A percentile compares a stretch with the other conserved stretches of the same genome.
Evolutionary conservation across 108 stramenopile genomes (phyloP).

Genomic region (Discostella stelligeroides): DNA sequence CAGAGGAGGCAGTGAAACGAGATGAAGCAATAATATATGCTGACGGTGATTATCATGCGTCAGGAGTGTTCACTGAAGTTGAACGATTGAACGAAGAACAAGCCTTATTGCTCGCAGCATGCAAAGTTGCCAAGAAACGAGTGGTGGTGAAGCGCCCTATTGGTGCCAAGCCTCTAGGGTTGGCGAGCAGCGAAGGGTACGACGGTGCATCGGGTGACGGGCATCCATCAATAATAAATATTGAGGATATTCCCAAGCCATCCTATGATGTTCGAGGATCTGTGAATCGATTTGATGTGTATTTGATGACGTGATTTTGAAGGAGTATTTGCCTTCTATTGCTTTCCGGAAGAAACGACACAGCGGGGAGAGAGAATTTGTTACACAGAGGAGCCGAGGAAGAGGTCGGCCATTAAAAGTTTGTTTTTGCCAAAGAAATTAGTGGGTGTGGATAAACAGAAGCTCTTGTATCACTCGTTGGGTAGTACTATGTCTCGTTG

Average conservation of each 20-base stretch:
- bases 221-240: background rate
- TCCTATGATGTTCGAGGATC: conserved; percentile 73
- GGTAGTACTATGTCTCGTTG: too few species aligned
- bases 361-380: too few species aligned
- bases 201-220: background rate
- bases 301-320: conserved; percentile 39
- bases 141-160: conserved; percentile 88
- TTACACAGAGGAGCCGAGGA: too few species aligned
- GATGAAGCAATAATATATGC: background rate
- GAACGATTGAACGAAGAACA: conserved; percentile 45
- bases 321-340: too few species aligned
- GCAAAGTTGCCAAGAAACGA: conserved; percentile 40
- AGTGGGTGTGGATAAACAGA: too few species aligned
- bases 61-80: conserved; percentile 1
- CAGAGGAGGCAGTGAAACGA: conserved; percentile 11
- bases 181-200: background rate
- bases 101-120: conserved; percentile 55
- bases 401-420: too few species aligned
- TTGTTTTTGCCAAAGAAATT: too few species aligned
- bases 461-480: too few species aligned
- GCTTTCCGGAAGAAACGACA: too few species aligned
- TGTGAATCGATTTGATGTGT: conserved; percentile 85
- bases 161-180: conserved; percentile 68
- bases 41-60: background rate
- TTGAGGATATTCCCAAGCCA: conserved; percentile 37